Conservation (phyloP, 768 basidiomycete species). For the Gelatoporia subvermispora region DNA sequence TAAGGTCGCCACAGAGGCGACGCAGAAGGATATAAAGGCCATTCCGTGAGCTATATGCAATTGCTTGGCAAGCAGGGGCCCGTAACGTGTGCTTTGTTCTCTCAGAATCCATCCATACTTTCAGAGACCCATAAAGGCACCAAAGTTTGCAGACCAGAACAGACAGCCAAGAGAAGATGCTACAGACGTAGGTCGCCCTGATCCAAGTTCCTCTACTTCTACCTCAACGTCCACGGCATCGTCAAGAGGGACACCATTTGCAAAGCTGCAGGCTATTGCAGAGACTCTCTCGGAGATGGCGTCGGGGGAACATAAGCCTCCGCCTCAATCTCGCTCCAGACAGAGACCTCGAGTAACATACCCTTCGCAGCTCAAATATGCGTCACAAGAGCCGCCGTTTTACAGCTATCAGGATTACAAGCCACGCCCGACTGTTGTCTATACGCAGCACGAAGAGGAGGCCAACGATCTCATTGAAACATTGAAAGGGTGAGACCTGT, state of each 20-base stretch:
- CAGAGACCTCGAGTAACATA: background rate
- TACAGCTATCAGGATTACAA: constrained; percentile 36
- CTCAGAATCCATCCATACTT: background rate
- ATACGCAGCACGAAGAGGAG: constrained; percentile 35
- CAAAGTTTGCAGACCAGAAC: background rate
- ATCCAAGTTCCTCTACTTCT: background rate
- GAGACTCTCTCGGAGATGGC: background rate
- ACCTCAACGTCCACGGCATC: background rate
- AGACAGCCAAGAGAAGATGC: no score
- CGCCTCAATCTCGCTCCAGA: background rate
- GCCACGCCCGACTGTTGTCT: constrained; percentile 31
- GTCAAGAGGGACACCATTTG: background rate
- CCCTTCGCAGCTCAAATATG: background rate
- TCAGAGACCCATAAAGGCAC: background rate
- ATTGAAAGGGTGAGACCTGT: constrained; percentile 30
- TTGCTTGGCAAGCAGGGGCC: background rate
- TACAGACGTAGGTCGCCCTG: no score
- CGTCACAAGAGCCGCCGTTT: constrained; percentile 15
- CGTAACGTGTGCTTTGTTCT: background rate
- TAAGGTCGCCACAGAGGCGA: background rate
- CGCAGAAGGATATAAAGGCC: background rate
- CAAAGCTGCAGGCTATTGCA: background rate
- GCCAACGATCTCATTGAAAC: constrained; percentile 35
- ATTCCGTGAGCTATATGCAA: background rate
- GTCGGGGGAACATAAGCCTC: background rate